Conservation (phyloP, 768 basidiomycete genomes). For the Lactarius psammicola region DNA sequence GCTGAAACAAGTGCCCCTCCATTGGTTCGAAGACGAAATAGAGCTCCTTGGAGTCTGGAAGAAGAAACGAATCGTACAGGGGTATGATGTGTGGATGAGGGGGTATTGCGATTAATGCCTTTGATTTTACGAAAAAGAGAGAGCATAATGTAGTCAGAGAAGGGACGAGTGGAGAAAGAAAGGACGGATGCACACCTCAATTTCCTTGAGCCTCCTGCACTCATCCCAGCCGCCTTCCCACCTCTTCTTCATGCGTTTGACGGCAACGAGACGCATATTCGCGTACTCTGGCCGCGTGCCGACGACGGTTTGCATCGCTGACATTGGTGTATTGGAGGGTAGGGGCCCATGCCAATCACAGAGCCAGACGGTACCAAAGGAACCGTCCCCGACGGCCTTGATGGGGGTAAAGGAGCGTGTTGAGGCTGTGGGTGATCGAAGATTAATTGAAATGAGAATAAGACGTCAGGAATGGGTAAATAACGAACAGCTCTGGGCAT, state of each 20-base stretch:
- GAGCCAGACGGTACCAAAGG: slow-evolving; percentile 97
- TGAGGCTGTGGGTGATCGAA: slow-evolving; percentile 51
- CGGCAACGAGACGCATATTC: slow-evolving; percentile 91
- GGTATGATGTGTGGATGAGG: slow-evolving; percentile 98
- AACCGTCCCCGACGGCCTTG: slow-evolving; percentile 97
- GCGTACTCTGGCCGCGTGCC: slow-evolving; percentile 92
- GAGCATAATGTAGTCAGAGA: slow-evolving; percentile 26
- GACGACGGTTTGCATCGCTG: slow-evolving; percentile 94
- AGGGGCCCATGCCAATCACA: slow-evolving; percentile 99
- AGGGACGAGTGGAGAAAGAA: slow-evolving; percentile 17
- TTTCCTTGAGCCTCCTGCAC: slow-evolving; percentile 91
- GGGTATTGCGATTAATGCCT: slow-evolving; percentile 94
- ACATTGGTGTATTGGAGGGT: slow-evolving; percentile 85
- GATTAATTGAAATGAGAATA: background rate
- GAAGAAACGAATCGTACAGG: slow-evolving; percentile 97
- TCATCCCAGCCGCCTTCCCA: slow-evolving; percentile 99
- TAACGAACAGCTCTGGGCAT: slow-evolving; percentile 31
- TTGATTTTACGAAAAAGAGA: slow-evolving; percentile 13
- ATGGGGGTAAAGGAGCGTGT: slow-evolving; percentile 89
- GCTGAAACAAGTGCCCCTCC: slow-evolving; percentile 99
- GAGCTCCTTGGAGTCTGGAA: slow-evolving; percentile 93
- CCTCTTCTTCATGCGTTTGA: slow-evolving; percentile 97
- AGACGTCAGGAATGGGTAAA: slow-evolving; percentile 1
- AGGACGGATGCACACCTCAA: slow-evolving; percentile 64
- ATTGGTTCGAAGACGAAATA: slow-evolving; percentile 99